Evolutionary conservation across 75 land plant species (phyloP), one percentile per base, ranked within the genome.

Genomic region (Picea sitchensis): DNA sequence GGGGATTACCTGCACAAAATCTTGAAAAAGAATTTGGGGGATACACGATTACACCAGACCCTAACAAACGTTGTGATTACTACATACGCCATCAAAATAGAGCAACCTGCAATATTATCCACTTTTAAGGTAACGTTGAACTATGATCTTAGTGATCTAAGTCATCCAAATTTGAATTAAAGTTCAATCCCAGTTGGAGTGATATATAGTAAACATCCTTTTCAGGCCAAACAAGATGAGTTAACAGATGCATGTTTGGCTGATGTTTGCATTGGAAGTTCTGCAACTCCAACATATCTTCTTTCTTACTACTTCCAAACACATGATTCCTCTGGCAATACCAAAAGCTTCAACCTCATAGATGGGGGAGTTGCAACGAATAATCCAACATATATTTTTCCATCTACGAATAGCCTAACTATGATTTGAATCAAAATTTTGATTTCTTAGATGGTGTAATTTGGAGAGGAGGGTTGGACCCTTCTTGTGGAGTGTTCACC

Each of bases 241-340:
- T 54, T 18, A n/a, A 54, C 13, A 56, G 23, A 86, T 78, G 80
- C 82, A 36, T 14, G 12, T 2, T 61, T 86, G 17, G 36, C 80
- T 0, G 88, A 86, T 61, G 30, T 80, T 13, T 83, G 88, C 80
- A 80, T 83, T 2, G 79, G 84, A 0, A 86, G 91, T 1, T 84
- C 92, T 4, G 89, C 92, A 54, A 87, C 89, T n/a, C 92, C 92
- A 5, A 89, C 91, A 11, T 89, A 75, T 75, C 80, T 91, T 20
- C 92, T 91, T 20, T 60, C 90, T 0, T 73, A 85, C 14, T 61
- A 61, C 41, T 90, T 90, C 47, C 21, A 71, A 32, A 86, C 82
- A 0, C 59, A 26, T 26, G 80, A 85, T 13, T 2, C 20, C 1
- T 7, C 9, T 0, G 76, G 73, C 1, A 62, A 76, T 0, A 57